Conservation (phyloP, 179 eudicot species). For the Patellifolia procumbens region DNA sequence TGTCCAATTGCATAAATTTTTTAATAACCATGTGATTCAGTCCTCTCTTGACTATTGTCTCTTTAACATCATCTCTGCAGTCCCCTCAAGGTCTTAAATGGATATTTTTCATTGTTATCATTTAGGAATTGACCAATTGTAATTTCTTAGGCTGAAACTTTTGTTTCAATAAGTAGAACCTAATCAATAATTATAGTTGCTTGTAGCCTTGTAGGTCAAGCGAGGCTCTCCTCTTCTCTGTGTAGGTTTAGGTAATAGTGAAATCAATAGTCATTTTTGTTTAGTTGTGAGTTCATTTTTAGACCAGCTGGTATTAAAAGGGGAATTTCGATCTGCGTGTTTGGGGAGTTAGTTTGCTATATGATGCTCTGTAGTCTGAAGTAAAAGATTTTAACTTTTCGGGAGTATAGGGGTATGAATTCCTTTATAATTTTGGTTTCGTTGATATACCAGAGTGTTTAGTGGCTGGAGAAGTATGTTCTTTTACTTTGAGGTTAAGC, state of each 20-base stretch:
- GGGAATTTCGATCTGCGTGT: neutral
- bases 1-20: no score
- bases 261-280: neutral
- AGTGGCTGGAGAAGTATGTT: no score
- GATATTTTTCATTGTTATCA: neutral
- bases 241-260: neutral
- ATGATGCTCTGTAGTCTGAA: neutral
- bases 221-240: neutral
- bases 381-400: neutral
- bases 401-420: neutral
- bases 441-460: no score
- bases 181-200: neutral
- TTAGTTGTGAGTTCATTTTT: neutral
- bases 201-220: neutral
- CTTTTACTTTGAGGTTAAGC: no score
- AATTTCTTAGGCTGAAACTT: neutral
- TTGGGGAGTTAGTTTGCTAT: neutral
- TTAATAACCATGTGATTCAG: no score
- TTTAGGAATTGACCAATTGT: neutral
- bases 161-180: neutral
- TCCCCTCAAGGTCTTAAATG: neutral
- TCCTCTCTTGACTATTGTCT: neutral
- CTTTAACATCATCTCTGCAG: neutral
- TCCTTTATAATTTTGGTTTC: no score
- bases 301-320: neutral